Evolutionary conservation across 176 grass and related monocot species (phyloP), one percentile per base, ranked within the genome.

Genomic region (Musa acuminata): DNA sequence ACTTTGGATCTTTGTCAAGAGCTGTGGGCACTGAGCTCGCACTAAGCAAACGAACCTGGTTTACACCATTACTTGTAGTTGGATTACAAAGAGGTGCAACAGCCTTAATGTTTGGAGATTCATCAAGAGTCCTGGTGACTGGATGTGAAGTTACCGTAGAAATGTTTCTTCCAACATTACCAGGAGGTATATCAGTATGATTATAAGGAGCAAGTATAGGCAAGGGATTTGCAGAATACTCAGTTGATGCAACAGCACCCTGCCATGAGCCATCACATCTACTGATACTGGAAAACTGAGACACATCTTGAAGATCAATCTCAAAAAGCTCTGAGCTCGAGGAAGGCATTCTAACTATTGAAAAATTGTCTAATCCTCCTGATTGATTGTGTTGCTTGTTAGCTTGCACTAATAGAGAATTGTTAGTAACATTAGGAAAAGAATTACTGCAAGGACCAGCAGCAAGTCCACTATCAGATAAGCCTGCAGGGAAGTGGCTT

Each of bases 241-340:
- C 16, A 10, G 43, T 92, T 23, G 86, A 89, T 49, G 71, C 67
- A 77, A 82, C 72, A 25, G 76, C 83, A 72, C n/a, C 22, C 52
- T 78, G 67, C 64, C 64, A 63, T 59, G 79, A 75, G 57, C 68
- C 73, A 65, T 75, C 76, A 51, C 10, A 81, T 75, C 69, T 78
- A n/a, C 49, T 49, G 73, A 82, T 84, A 62, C 76, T 27, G 8
- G 67, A 13, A 85, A 87, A 83, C 64, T 83, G 79, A 58, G 62
- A 35, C 81, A 74, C 62, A 8, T 85, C 90, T 4, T 71, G 29
- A 76, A 80, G 14, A 27, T 77, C 72, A 67, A 75, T 73, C 58
- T 66, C 72, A 50, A 84, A 83, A 11, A 72, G 55, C 29, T 86
- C 86, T 26, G 65, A 16, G 51, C 27, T 51, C 21, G 21, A 69